A percentile compares a stretch with the other conserved stretches of the same genome.
Conservation (phyloP, 1,284 basidiomycete genomes). For the Puccinia horiana region DNA sequence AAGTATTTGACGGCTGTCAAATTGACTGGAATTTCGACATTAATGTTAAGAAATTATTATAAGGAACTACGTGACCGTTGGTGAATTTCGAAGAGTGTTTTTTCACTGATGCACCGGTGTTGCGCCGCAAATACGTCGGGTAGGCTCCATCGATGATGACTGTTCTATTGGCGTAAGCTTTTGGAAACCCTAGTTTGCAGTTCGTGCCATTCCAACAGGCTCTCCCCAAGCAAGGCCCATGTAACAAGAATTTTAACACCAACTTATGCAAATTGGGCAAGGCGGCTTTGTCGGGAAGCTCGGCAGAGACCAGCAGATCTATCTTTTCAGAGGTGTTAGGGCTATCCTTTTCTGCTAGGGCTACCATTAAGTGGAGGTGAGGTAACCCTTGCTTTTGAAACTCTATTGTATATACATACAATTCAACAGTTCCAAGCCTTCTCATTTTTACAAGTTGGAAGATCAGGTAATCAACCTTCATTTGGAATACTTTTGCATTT, state of each 20-base stretch:
- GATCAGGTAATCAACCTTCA: background rate
- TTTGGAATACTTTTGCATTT: background rate
- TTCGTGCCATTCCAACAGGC: background rate
- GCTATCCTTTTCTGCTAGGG: background rate
- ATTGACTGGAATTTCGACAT: background rate
- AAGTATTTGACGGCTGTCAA: constrained; percentile 9
- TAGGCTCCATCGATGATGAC: background rate
- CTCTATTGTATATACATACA: constrained; percentile 30
- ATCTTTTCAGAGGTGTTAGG: constrained; percentile 7
- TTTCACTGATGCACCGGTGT: background rate
- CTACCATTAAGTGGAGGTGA: background rate
- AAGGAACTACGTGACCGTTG: constrained; percentile 13
- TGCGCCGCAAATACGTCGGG: background rate
- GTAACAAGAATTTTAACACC: background rate
- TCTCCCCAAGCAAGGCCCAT: background rate
- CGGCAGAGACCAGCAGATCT: background rate
- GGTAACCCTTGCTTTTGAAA: constrained; percentile 32
- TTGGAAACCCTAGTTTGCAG: background rate
- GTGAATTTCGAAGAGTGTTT: background rate
- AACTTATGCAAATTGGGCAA: background rate
- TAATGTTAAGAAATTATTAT: constrained; percentile 20
- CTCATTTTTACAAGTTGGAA: background rate
- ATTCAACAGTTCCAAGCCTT: background rate
- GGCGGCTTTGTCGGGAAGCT: background rate
- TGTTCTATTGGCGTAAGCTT: background rate